phyloP scores from a whole-genome alignment of 352 stramenopile genomes.

The Pythium folliculosum region DNA sequence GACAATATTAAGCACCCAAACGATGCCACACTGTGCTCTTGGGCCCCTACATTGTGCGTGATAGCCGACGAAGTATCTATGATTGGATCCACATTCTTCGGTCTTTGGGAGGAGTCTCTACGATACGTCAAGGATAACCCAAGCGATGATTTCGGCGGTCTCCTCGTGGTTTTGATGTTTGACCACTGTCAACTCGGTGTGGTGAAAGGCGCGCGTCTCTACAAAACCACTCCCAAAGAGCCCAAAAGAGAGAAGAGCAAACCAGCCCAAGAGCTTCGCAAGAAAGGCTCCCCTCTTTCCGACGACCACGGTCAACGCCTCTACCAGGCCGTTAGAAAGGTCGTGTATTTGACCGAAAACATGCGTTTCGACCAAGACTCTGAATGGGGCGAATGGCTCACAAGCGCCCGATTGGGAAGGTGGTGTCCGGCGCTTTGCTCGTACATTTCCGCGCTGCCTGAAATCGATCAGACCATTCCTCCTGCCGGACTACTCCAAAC shows the following conservation, averaged over 20 bases:
- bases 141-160: not conserved
- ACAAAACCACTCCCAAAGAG: too few relatives aligned
- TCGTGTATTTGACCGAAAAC: constrained; percentile 23
- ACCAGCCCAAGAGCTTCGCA: too few relatives aligned
- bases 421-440: too few relatives aligned
- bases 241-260: too few relatives aligned
- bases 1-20: not conserved
- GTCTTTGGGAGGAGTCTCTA: constrained; percentile 34
- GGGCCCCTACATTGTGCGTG: constrained; percentile 24
- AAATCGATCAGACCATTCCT: too few relatives aligned
- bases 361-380: constrained; percentile 26
- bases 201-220: too few relatives aligned
- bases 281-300: too few relatives aligned
- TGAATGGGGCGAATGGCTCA: constrained; percentile 25
- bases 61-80: constrained; percentile 35
- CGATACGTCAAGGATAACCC: constrained; percentile 22
- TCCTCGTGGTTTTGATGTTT: constrained; percentile 12
- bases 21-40: not conserved
- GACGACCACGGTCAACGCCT: not conserved
- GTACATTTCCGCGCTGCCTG: too few relatives aligned
- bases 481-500: not conserved
- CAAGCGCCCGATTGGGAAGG: not conserved
- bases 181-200: constrained; percentile 4
- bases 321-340: too few relatives aligned
- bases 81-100: constrained; percentile 27